Percentiles rank a stretch among this genome's conserved stretches.
phyloP scores from a whole-genome alignment of 2,329 filamentous ascomycete species.

The Hymenoscyphus albidus region DNA sequence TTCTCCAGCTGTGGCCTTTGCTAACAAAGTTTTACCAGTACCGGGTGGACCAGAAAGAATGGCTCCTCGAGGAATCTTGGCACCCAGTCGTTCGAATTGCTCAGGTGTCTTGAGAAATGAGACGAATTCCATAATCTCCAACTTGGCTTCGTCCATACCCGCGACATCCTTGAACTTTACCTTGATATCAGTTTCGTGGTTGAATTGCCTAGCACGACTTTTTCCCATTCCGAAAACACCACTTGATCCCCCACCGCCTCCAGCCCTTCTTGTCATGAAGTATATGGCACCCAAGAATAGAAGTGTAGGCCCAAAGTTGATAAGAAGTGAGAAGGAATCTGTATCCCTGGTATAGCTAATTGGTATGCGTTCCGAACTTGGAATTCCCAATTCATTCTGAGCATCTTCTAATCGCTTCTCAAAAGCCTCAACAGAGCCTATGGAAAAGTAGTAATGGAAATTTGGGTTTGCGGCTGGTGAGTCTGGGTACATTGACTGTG shows the following conservation, averaged over 20 bases:
- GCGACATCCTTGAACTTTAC: slow-evolving; percentile 97
- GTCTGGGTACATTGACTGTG: slow-evolving; percentile 70
- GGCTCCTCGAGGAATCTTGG: slow-evolving; percentile 95
- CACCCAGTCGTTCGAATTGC: slow-evolving; percentile 87
- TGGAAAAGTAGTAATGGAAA: slow-evolving; percentile 89
- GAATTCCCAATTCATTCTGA: slow-evolving; percentile 82
- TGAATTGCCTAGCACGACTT: slow-evolving; percentile 95
- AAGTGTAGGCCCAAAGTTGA: slow-evolving; percentile 79
- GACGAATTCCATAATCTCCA: slow-evolving; percentile 99
- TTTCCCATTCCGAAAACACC: slow-evolving; percentile 95
- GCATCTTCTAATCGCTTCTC: slow-evolving; percentile 85
- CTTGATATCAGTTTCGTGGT: slow-evolving; percentile 93
- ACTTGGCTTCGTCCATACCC: slow-evolving; percentile 96
- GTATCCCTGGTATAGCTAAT: slow-evolving; percentile 82
- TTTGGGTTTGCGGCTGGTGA: slow-evolving; percentile 63
- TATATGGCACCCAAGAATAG: slow-evolving; percentile 79
- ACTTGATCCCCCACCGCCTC: slow-evolving; percentile 61
- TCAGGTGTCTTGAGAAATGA: slow-evolving; percentile 93
- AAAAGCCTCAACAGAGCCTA: slow-evolving; percentile 90
- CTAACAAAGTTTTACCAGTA: slow-evolving; percentile 95
- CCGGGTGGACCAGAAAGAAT: slow-evolving; percentile 96
- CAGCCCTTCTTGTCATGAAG: slow-evolving; percentile 74
- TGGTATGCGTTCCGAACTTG: slow-evolving; percentile 82
- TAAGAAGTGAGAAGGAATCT: slow-evolving; percentile 64
- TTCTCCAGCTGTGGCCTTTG: slow-evolving; percentile 96